Base-by-base conservation (phyloP, 305 asterid genomes). In the Salvia sclarea region DNA sequence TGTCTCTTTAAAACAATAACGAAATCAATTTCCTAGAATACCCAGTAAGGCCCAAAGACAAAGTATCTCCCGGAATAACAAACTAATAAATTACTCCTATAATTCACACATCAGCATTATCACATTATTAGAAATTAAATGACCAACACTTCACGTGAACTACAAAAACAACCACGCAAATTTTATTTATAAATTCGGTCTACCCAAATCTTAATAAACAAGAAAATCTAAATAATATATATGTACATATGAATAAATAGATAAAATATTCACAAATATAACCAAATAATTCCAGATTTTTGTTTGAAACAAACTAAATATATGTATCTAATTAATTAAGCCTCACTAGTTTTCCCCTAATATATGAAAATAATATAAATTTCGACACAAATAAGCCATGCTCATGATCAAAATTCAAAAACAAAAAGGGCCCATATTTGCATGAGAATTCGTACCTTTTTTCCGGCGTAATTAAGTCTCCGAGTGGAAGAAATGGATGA, bases 401-500 rank as follows among this genome's bases (percentile, higher is more conserved):
- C 8, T 16, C 33, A 30, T n/a, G 20, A 54, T 59, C 74, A 60
- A 55, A 58, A 21, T 58, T 9, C 49, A 48, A 35, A 28, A 37
- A 28, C n/a, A n/a, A 63, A 22, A 4, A 70, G 73, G 59, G 0
- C 70, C 74, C 66, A 58, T 17, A 40, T 11, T 28, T 9, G 21
- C 72, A 22, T 11, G 38, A 64, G 47, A 55, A 38, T 55, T 1
- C 49, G 11, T 52, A 30, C 69, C 24, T 40, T 58, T 11, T 55
- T 61, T 58, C 57, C 16, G 20, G 55, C 17, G 11, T 31, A 53
- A 66, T 33, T 53, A 40, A 52, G 24, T 13, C 30, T 28, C 22
- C 67, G 54, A 68, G 78, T 59, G 58, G 71, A 40, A 17, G 61
- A 11, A 52, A 37, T 31, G 66, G 70, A 49, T 52, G 58, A 67